A percentile compares a stretch with the other conserved stretches of the same genome.
These are phyloP conservation scores for Stromatinia cepivora DNA, from an alignment of 2,329 filamentous ascomycete genomes.

Conservation along the genomic window DNA sequence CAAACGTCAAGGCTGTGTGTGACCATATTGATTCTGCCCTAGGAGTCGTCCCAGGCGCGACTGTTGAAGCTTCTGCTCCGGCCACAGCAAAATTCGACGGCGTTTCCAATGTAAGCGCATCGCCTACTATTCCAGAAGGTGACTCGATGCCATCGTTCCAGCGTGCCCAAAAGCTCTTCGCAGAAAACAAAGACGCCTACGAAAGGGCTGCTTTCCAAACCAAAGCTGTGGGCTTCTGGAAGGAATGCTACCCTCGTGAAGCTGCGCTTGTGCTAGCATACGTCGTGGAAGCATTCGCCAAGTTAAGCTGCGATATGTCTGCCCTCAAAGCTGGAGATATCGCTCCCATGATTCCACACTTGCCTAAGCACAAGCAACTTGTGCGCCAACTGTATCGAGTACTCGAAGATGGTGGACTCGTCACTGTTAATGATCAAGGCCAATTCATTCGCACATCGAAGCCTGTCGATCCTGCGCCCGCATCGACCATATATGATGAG, in stretches of 20 bases:
- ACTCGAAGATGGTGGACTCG: constrained; percentile 35
- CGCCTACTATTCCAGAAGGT: not conserved
- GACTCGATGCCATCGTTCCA: not conserved
- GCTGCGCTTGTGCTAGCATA: constrained; percentile 41
- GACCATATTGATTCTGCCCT: not conserved
- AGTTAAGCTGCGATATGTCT: constrained; percentile 38
- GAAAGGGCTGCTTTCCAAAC: constrained; percentile 15
- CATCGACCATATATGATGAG: constrained; percentile 34
- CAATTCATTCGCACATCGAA: constrained; percentile 25
- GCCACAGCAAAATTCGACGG: not conserved
- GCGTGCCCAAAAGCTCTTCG: not conserved
- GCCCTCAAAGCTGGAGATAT: constrained; percentile 29
- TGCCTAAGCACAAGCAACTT: constrained; percentile 38
- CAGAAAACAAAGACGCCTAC: not conserved
- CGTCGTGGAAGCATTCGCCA: constrained; percentile 40
- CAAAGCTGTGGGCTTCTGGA: constrained; percentile 35
- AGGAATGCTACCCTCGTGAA: constrained; percentile 38
- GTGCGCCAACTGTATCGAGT: constrained; percentile 37
- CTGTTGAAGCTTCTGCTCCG: not conserved
- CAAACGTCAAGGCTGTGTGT: not conserved
- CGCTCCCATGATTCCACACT: constrained; percentile 30
- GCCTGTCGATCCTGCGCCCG: constrained; percentile 21
- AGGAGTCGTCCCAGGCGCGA: not conserved
- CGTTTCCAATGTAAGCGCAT: not conserved
- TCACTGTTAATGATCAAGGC: constrained; percentile 18